Evolutionary conservation across 2,329 filamentous ascomycete species (phyloP), one percentile per base, ranked within the genome.

Genomic region (Ceratocystiopsis minuta): DNA sequence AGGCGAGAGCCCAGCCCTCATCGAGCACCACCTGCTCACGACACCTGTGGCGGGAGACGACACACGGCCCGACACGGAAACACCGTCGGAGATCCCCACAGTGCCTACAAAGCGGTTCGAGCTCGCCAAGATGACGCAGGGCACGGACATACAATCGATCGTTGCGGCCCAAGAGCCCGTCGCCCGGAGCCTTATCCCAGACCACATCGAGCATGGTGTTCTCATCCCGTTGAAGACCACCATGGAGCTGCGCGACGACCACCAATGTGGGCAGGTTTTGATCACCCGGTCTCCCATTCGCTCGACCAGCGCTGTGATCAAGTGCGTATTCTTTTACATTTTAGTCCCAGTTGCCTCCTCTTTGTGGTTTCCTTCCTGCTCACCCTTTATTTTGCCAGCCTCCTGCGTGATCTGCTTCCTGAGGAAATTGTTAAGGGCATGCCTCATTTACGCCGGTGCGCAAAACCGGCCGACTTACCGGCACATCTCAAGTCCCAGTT

Each of bases 391-490:
- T 31, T 10, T 34, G 12, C 13, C 49, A 76, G 73, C 48, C 65
- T 72, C 46, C 59, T 77, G 51, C 67, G 70, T 52, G 60, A 63
- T 41, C 57, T 75, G 54, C 61, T 72, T 46, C 70, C 70, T 52
- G 69, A 74, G 53, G 71, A 72, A 55, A 67, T 68, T 53, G 70
- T 68, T 67, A 72, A 76, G 58, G 71, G 70, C 64, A 64, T 79
- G 51, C 70, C 74, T 60, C 76, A 88, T 60, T 66, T 88, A 43
- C 79, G 81, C 48, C 72, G 81, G 56, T 83, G 84, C 56, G 80
- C 78, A 45, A 85, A 86, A 57, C 72, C 71, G 38, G 63, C 65
- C 41, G 78, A 80, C 52, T 65, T 87, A 10, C 79, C 80, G 11
- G 61, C 67, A 20, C 75, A 79, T 50, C 64, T 81, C 46, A 75